Conservation (phyloP, 2,329 filamentous ascomycete species). For the Zalaria sp. region DNA sequence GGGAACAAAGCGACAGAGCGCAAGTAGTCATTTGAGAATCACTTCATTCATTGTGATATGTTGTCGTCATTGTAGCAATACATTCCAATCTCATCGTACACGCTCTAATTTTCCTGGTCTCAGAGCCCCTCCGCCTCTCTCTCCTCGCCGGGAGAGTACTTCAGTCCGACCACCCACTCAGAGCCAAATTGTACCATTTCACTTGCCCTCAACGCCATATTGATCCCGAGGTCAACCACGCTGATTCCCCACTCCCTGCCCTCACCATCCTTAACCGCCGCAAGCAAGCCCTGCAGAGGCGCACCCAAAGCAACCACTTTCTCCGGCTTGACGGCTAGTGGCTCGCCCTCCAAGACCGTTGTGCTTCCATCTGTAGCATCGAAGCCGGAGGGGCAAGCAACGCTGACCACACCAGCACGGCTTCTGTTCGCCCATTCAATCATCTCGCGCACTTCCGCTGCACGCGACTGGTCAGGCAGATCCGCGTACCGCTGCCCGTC, state of each 20-base stretch:
- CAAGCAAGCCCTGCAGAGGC: constrained; percentile 71
- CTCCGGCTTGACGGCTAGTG: constrained; percentile 66
- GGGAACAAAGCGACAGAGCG: too few species aligned
- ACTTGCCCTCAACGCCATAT: constrained; percentile 69
- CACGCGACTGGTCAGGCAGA: constrained; percentile 59
- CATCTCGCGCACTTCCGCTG: constrained; percentile 72
- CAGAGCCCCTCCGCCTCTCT: too few species aligned
- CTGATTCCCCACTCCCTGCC: constrained; percentile 57
- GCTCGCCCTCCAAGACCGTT: constrained; percentile 54
- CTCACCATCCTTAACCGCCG: constrained; percentile 53
- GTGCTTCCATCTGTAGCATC: constrained; percentile 62
- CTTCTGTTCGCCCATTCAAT: constrained; percentile 90
- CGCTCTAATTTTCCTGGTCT: too few species aligned
- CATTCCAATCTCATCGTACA: too few species aligned
- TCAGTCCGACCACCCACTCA: constrained; percentile 68
- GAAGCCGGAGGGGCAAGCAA: constrained; percentile 85
- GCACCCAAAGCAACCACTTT: constrained; percentile 77
- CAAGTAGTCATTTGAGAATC: too few species aligned
- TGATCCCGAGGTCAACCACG: constrained; percentile 77
- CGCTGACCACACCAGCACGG: constrained; percentile 65
- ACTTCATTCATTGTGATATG: too few species aligned
- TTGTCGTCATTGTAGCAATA: too few species aligned
- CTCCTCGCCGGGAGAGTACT: constrained; percentile 14
- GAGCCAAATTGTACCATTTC: constrained; percentile 80
- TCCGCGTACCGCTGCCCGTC: constrained; percentile 84